Percentiles rank a stretch among this genome's conserved stretches.
These are phyloP conservation scores for Dryadomyces quercivorus DNA, from an alignment of 2,329 filamentous ascomycete genomes.

Conservation along the genomic window DNA sequence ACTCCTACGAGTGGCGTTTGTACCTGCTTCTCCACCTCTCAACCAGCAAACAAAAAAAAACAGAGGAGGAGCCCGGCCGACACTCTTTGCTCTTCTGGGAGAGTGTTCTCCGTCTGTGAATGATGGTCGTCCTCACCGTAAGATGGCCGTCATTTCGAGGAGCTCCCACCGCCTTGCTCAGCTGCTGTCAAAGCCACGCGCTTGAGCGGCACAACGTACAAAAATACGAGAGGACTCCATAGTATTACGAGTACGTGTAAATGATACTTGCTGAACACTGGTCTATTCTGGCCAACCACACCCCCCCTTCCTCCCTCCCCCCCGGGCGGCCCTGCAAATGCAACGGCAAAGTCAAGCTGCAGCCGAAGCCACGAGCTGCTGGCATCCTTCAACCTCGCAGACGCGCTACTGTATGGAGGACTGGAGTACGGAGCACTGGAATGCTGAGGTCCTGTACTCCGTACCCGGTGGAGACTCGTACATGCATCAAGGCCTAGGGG, in stretches of 20 bases:
- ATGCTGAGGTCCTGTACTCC: background rate
- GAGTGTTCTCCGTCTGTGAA: background rate
- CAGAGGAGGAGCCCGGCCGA: background rate
- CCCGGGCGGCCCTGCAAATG: slow-evolving; percentile 1
- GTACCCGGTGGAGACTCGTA: background rate
- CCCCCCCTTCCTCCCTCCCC: no score
- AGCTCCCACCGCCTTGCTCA: no score
- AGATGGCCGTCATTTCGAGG: background rate
- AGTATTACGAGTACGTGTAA: no score
- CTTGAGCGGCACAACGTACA: no score
- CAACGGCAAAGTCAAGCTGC: slow-evolving; percentile 2
- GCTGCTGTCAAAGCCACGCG: no score
- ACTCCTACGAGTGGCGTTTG: background rate
- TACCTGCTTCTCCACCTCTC: background rate
- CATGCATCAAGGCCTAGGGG: background rate
- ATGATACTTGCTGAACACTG: no score
- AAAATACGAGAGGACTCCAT: no score
- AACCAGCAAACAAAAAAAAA: no score
- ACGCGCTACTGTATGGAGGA: slow-evolving; percentile 1
- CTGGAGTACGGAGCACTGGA: no score
- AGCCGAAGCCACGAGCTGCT: slow-evolving; percentile 2
- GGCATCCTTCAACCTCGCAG: slow-evolving; percentile 6
- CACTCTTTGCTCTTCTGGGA: background rate
- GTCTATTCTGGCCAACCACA: background rate
- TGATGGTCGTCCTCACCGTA: background rate